These are phyloP conservation scores for Exophiala lecanii-corni DNA, from an alignment of 2,329 filamentous ascomycete species.

Conservation along the genomic window DNA sequence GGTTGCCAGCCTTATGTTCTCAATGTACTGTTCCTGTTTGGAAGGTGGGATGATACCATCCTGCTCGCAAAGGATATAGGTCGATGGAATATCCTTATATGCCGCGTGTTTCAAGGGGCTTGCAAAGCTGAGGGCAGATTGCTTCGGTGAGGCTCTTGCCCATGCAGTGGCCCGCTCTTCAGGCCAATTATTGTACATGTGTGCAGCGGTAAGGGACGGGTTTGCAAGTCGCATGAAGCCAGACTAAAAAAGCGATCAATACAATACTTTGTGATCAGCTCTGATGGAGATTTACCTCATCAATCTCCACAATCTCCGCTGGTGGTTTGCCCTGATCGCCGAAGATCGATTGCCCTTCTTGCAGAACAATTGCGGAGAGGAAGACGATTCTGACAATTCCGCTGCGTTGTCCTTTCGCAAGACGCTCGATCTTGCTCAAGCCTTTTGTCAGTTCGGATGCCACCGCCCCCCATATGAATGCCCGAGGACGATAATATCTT, in stretches of 20 bases:
- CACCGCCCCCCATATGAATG: slow-evolving; percentile 31
- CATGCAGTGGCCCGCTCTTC: slow-evolving; percentile 7
- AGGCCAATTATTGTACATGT: slow-evolving; percentile 8
- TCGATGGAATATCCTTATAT: slow-evolving; percentile 9
- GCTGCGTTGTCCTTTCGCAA: slow-evolving; percentile 25
- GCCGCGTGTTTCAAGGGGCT: slow-evolving; percentile 3
- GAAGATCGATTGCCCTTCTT: slow-evolving; percentile 1
- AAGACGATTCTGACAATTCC: slow-evolving; percentile 10
- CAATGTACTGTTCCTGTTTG: slow-evolving; percentile 6
- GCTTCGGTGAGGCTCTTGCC: slow-evolving; percentile 9
- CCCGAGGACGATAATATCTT: slow-evolving; percentile 29
- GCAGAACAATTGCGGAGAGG: slow-evolving; percentile 3
- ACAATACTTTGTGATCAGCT: no score
- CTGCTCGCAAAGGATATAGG: slow-evolving; percentile 11
- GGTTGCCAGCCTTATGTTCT: slow-evolving; percentile 3
- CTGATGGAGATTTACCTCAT: no score
- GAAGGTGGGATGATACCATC: slow-evolving; percentile 5
- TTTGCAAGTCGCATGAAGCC: slow-evolving; percentile 9
- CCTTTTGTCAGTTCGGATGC: slow-evolving; percentile 32
- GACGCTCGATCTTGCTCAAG: slow-evolving; percentile 16
- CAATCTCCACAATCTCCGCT: slow-evolving; percentile 6
- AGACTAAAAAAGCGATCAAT: slow-evolving; percentile 3
- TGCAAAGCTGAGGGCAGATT: slow-evolving; percentile 10
- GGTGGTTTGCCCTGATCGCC: slow-evolving; percentile 5
- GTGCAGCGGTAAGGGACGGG: slow-evolving; percentile 5